Percentiles rank a stretch among this genome's conserved stretches.
These are phyloP conservation scores for Wickerhamomyces ciferrii DNA, from an alignment of 805 yeast genomes.

Conservation along the genomic window DNA sequence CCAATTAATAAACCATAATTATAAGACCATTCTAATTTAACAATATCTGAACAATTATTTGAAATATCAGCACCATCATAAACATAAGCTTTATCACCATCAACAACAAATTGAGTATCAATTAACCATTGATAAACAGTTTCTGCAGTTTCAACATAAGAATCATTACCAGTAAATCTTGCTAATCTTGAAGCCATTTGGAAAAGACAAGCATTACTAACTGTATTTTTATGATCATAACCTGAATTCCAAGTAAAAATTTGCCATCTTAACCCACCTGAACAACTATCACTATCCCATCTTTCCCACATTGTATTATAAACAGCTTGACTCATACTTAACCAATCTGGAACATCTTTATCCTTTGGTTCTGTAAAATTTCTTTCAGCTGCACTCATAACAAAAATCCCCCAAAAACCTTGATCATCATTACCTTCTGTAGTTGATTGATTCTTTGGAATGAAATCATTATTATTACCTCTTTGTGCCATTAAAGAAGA, in stretches of 20 bases:
- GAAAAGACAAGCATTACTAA: slow-evolving; percentile 59
- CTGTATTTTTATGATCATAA: slow-evolving; percentile 58
- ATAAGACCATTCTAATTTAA: slow-evolving; percentile 58
- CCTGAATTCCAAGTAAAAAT: slow-evolving; percentile 69
- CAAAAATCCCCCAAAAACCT: slow-evolving; percentile 69
- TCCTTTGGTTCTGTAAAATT: slow-evolving; percentile 48
- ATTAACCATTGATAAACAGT: slow-evolving; percentile 56
- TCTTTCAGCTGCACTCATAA: slow-evolving; percentile 59
- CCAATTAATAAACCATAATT: slow-evolving; percentile 63
- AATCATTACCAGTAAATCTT: slow-evolving; percentile 49
- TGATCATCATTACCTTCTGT: slow-evolving; percentile 77
- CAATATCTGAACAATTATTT: slow-evolving; percentile 43
- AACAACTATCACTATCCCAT: slow-evolving; percentile 53
- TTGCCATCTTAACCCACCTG: slow-evolving; percentile 72
- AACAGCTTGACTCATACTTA: slow-evolving; percentile 55
- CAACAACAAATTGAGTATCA: slow-evolving; percentile 39
- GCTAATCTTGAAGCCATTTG: slow-evolving; percentile 61
- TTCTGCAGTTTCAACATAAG: slow-evolving; percentile 50
- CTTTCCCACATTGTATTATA: slow-evolving; percentile 58
- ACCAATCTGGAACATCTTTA: slow-evolving; percentile 46
- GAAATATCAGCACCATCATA: slow-evolving; percentile 56
- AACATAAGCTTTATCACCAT: slow-evolving; percentile 29
- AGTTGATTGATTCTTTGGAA: slow-evolving; percentile 57
- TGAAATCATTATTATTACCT: slow-evolving; percentile 46
- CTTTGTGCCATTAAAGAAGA: slow-evolving; percentile 46